Base-by-base conservation (phyloP, 75 land plant genomes). In the Sequoiadendron giganteum region DNA sequence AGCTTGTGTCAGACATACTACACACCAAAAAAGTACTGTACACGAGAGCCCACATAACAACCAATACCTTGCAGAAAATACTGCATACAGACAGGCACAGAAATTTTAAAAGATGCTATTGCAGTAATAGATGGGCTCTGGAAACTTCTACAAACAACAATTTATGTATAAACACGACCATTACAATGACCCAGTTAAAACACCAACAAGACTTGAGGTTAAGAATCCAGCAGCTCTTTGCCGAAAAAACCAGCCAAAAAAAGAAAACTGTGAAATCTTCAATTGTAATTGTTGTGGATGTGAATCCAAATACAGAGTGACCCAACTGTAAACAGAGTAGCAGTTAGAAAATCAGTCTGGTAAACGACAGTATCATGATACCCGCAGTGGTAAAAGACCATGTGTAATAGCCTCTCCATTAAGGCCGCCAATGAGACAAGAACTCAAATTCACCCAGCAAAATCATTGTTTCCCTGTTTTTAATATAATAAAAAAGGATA, bases 11-110 rank as follows among this genome's bases (percentile, higher is more conserved):
- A 75, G 77, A 75, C 38, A 75, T 34, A 32, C 77, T 75, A 75
- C 13, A 30, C 38, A 75, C 77, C 77, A 75, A 75, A 75, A 75
- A 75, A 13, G 77, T 75, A 75, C 77, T 75, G 77, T 32, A 75
- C 77, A 75, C 16, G 77, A 75, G 77, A 75, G 77, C 77, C 77
- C 77, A 75, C 77, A 75, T 75, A 32, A 75, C 77, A 75, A 75
- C 77, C 34, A 75, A 75, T 75, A 8, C 77, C 77, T 75, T 34
- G 11, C 77, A 34, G 38, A 75, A 75, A 34, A 75, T 32, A 34
- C 13, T 75, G 77, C 38, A 65, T 65, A 65, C 28, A 25, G 70
- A 65, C 70, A 65, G 70, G 70, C 70, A 28, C 70, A 65, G 70
- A 65, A 28, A 65, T 65, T 65, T 65, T 65, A 7, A 65, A 25